Conservation (phyloP, 1,284 basidiomycete genomes). For the Pulchroboletus neoregius region DNA sequence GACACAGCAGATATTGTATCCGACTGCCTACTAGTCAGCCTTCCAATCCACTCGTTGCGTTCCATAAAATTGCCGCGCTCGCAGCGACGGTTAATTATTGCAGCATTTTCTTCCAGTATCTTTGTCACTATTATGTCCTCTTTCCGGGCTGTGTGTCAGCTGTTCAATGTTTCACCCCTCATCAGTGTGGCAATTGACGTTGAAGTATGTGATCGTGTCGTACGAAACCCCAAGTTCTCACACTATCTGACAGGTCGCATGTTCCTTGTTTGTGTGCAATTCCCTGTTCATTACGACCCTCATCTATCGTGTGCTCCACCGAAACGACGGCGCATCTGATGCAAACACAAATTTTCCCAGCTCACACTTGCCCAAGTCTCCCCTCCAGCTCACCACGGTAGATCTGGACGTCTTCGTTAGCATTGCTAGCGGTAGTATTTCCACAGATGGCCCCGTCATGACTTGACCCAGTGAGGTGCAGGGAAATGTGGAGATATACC, state of each 20-base stretch:
- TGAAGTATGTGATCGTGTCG: constrained; percentile 14
- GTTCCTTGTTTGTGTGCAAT: constrained; percentile 27
- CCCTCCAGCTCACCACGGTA: constrained; percentile 19
- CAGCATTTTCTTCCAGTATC: constrained; percentile 16
- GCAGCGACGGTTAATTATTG: constrained; percentile 13
- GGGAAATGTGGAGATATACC: constrained; percentile 1
- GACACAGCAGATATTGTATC: constrained; percentile 22
- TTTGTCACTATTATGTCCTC: constrained; percentile 13
- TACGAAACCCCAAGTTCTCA: constrained; percentile 1
- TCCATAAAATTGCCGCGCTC: constrained; percentile 9
- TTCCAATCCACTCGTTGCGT: constrained; percentile 16
- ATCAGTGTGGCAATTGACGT: constrained; percentile 11
- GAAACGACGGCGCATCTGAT: not conserved
- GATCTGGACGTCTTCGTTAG: constrained; percentile 8
- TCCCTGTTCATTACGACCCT: constrained; percentile 17
- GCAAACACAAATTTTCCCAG: not conserved
- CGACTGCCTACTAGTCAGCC: constrained; percentile 13
- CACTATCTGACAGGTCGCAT: constrained; percentile 14
- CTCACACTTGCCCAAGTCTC: not conserved
- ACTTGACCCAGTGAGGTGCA: not conserved
- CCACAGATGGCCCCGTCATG: not conserved
- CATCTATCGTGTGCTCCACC: constrained; percentile 15
- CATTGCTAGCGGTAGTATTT: not conserved
- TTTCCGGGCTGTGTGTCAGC: constrained; percentile 16
- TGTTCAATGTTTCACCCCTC: constrained; percentile 8